Percentiles rank a stretch among this genome's conserved stretches.
Evolutionary conservation across 177 flowering plant species (phyloP).

Genomic region (Vitis hybrid): DNA sequence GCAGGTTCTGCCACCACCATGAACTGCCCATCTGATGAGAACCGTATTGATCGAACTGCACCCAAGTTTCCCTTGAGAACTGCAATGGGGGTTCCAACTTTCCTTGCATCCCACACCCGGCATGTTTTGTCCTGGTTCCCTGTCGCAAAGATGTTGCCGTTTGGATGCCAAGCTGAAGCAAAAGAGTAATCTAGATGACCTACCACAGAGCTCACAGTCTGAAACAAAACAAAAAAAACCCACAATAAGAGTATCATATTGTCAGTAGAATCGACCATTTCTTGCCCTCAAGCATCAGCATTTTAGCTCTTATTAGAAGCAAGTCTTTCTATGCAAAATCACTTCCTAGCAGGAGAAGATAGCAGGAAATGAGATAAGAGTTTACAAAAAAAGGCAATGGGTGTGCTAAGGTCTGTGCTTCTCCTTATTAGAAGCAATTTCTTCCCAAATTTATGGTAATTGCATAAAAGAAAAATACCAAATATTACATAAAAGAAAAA

Average conservation of each 20-base stretch:
- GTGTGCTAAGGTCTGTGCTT: too few relatives aligned
- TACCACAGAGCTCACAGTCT: slow-evolving; percentile 51
- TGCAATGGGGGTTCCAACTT: slow-evolving; percentile 48
- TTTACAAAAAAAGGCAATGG: too few relatives aligned
- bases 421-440: too few relatives aligned
- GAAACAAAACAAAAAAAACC: slow-evolving; percentile 11
- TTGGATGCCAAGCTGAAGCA: slow-evolving; percentile 89
- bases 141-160: slow-evolving; percentile 68
- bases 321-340: too few relatives aligned
- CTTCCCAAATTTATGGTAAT: too few relatives aligned
- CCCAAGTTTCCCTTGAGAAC: slow-evolving; percentile 71
- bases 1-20: slow-evolving; percentile 82
- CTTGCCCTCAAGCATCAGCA: not conserved
- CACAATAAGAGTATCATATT: not conserved
- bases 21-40: slow-evolving; percentile 70
- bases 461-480: too few relatives aligned
- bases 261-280: not conserved
- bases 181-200: slow-evolving; percentile 82
- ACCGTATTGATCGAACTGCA: slow-evolving; percentile 71
- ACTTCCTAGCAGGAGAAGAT: too few relatives aligned
- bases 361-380: too few relatives aligned
- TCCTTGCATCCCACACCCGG: slow-evolving; percentile 77
- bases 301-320: too few relatives aligned
- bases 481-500: too few relatives aligned
- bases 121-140: slow-evolving; percentile 92